phyloP scores from a whole-genome alignment of 257 asterid species.

The Prunella vulgaris region DNA sequence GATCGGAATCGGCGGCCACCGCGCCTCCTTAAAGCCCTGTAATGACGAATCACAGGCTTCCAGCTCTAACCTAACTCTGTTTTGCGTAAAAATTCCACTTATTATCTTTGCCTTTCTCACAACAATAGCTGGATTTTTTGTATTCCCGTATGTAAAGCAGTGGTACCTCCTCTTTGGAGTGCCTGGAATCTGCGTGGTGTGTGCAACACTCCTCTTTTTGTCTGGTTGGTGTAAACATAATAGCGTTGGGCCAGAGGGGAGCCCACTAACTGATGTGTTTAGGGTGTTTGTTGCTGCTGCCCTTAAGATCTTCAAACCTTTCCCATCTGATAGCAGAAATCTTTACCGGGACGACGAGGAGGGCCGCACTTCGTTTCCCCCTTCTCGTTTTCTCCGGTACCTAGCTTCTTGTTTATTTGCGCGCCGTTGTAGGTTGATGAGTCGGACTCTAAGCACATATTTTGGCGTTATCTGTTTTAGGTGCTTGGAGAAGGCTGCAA shows the following conservation, averaged over 20 bases:
- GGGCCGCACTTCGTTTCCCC: no score
- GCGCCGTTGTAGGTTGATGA: no score
- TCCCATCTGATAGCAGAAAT: conserved; percentile 7
- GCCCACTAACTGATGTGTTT: conserved; percentile 27
- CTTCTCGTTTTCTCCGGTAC: conserved; percentile 16
- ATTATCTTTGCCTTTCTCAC: neutral
- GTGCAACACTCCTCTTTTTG: conserved; percentile 31
- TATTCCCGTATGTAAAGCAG: conserved; percentile 48
- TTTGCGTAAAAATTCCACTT: neutral
- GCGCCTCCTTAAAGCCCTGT: no score
- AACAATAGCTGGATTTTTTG: conserved; percentile 34
- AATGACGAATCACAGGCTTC: no score
- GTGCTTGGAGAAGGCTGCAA: conserved; percentile 50
- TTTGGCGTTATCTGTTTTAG: conserved; percentile 19
- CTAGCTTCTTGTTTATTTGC: neutral
- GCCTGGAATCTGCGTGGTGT: conserved; percentile 36
- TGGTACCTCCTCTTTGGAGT: conserved; percentile 51
- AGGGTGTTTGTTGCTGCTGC: conserved; percentile 38
- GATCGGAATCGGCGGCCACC: conserved; percentile 47
- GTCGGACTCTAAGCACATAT: no score
- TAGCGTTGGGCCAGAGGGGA: conserved; percentile 15
- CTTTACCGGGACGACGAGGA: conserved; percentile 6
- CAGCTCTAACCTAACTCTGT: no score
- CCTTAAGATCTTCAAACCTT: conserved; percentile 9
- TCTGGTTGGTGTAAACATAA: conserved; percentile 18